Evolutionary conservation across 306 rosid species (phyloP), one percentile per base, ranked within the genome.

Genomic region (Glycine soja): DNA sequence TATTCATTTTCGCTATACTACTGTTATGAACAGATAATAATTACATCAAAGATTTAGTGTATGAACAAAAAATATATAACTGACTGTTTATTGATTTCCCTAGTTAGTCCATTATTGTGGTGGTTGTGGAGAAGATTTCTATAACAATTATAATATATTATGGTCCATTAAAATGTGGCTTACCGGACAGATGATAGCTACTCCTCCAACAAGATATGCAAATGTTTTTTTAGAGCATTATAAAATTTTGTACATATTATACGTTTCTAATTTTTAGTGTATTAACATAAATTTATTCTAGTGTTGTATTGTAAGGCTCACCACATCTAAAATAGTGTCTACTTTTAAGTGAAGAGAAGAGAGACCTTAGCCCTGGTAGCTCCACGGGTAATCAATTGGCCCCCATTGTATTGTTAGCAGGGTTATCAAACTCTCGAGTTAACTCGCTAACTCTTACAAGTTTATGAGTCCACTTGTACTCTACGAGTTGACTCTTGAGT

Each of bases 71-170:
- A 36, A 9, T 24, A 59, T 58, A 14, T 4, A 42, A 34, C 58
- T 59, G 12, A 16, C 16, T 18, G 62, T 16, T 63, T 24, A 42
- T 74, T 68, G 10, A 48, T 56, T 74, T 69, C 13, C 36, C n/a
- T 12, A 42, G 10, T 11, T 12, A 42, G 10, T 79, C 36, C 54
- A 74, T 84, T 66, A 79, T 65, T 72, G 79, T 72, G 81, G 73
- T 70, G 42, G 78, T 59, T 81, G 59, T 13, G 71, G 8, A 46
- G 24, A 74, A 43, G 36, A 18, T 36, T 70, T 53, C 36, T 3
- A 34, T 8, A 58, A 14, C 36, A 19, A 47, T 68, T 30, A 81
- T 64, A 5, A 34, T 75, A 34, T 13, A 6, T 48, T 68, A 34
- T 57, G 5, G 58, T 74, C 58, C 47, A 51, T 15, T 62, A 58